A percentile compares a stretch with the other conserved stretches of the same genome.
phyloP scores from a whole-genome alignment of 257 asterid species.

The Vinca minor region DNA sequence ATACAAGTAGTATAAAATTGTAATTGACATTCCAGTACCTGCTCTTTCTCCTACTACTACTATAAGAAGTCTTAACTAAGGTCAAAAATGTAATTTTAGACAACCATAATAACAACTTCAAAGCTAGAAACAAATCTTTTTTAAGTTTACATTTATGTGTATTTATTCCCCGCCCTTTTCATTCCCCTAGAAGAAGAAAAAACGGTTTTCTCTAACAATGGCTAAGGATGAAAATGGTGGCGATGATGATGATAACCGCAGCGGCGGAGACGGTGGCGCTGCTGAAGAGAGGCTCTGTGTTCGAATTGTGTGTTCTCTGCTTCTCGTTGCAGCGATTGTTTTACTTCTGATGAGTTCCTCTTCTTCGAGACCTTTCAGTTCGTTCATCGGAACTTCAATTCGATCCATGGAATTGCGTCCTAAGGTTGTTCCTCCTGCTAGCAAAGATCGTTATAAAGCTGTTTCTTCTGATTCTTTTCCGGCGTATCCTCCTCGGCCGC shows the following conservation, averaged over 20 bases:
- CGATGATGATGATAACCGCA: not conserved
- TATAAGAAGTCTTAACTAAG: not conserved
- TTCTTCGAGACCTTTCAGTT: not conserved
- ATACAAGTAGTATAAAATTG: too few relatives aligned
- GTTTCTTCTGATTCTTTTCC: slow-evolving; percentile 3
- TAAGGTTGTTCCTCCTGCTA: not conserved
- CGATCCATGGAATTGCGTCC: not conserved
- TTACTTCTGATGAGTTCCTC: slow-evolving; percentile 5
- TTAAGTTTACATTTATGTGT: not conserved
- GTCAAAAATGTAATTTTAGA: not conserved
- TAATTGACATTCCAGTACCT: too few relatives aligned
- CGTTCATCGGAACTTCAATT: not conserved
- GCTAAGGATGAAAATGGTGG: not conserved
- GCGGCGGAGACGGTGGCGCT: not conserved
- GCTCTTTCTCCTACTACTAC: too few relatives aligned
- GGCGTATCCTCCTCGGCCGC: slow-evolving; percentile 4
- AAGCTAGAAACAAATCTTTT: not conserved
- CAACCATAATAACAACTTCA: not conserved
- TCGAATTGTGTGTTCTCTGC: not conserved
- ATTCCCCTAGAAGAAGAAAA: too few relatives aligned
- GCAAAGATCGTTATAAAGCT: not conserved
- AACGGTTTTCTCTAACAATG: not conserved
- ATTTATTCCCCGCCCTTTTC: slow-evolving; percentile 10
- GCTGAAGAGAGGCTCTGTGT: not conserved
- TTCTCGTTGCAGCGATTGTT: not conserved